These are phyloP conservation scores for Scalesia atractyloides DNA, from an alignment of 129 eudicot genomes.

Conservation along the genomic window DNA sequence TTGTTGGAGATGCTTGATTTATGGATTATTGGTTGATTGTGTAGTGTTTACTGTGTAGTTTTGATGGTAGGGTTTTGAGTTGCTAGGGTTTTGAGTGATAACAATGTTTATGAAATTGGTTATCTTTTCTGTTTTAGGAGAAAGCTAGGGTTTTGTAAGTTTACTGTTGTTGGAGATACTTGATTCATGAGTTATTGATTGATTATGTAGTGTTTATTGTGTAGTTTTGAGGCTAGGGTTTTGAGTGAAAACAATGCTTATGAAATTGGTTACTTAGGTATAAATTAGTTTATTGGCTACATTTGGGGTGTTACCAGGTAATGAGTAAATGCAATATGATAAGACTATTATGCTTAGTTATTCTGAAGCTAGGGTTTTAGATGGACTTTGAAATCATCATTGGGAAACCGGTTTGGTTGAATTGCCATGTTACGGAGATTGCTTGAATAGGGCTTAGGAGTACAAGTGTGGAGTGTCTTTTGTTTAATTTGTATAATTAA, in stretches of 20 bases:
- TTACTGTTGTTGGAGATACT: background rate
- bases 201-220: slow-evolving; percentile 5
- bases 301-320: background rate
- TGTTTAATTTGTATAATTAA: slow-evolving; percentile 10
- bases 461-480: background rate
- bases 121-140: background rate
- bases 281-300: slow-evolving; percentile 1
- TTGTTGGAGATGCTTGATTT: background rate
- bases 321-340: slow-evolving; percentile 2
- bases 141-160: background rate
- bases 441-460: background rate
- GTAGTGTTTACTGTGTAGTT: background rate
- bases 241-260: background rate
- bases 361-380: slow-evolving; percentile 13
- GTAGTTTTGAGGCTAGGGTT: slow-evolving; percentile 25
- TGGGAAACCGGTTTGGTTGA: background rate
- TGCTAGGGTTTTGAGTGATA: slow-evolving; percentile 33
- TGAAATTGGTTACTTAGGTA: background rate
- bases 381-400: background rate
- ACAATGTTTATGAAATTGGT: slow-evolving; percentile 3
- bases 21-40: slow-evolving; percentile 5
- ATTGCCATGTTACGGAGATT: background rate
- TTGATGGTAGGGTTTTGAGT: slow-evolving; percentile 31
- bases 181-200: background rate
- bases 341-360: slow-evolving; percentile 2